Evolutionary conservation across 192 early-diverging fungal species (phyloP), one percentile per base, ranked within the genome.

Genomic region (Coemansia erecta): DNA sequence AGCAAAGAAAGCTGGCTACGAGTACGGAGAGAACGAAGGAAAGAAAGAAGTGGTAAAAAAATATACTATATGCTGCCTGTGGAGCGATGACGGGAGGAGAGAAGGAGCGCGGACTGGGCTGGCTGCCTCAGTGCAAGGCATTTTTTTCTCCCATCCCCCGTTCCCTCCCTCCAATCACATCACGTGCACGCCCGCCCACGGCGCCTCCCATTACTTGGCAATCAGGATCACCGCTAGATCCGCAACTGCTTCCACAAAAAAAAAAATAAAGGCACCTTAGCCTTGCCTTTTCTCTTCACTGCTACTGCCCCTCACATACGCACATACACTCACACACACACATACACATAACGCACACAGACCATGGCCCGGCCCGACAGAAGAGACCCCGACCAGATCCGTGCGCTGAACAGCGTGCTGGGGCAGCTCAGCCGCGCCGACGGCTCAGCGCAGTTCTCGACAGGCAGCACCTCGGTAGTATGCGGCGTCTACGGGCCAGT

Each of bases 401-500:
- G 92, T n/a, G 85, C 89, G 19, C 82, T 91, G 50, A 72, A 85
- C 39, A 82, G 87, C 26, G 82, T 78, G 13, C 82, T 89, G 53
- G 85, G 85, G 37, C 69, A 88, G 23, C 82, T 95, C 28, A 84
- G 81, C 59, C 77, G 90, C 58, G 84, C 84, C 9, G 94, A 97
- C 73, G 94, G 94, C 3, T 94, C 92, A 1, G 91, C 90, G 4
- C 84, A 88, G 60, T 94, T 93, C 66, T 80, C 85, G 19, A 84
- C 83, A 58, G 92, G 91, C 85, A 81, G 81, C 50, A 88, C 88
- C 8, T 80, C 86, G 3, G 90, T 94, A 2, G 46, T 96, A 24
- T 85, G 84, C 43, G 87, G 89, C 13, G 85, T 98, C 12, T 86
- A 86, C 58, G 97, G 97, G 1, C 97, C 97, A 4, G 82, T 87